Evolutionary conservation across 495 filamentous ascomycete species (phyloP), one percentile per base, ranked within the genome.

Genomic region (Hyaloscypha hepaticicola): DNA sequence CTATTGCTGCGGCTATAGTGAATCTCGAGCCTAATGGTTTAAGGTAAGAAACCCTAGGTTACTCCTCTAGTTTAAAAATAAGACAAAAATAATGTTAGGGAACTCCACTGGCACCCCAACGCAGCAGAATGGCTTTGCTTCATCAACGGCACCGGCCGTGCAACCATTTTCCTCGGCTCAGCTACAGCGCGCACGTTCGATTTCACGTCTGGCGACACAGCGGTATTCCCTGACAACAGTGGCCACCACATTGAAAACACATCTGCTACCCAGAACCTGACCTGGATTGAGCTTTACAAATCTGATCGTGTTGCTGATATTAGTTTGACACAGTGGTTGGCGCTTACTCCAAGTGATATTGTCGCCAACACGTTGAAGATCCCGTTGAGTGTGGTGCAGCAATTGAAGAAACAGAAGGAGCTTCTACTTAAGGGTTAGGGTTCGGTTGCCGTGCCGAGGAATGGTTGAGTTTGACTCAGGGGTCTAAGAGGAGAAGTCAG

Each of bases 101-200:
- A 28, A 48, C 64, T 62, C 67, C 64, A 69, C 38, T 61, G 25
- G 60, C 65, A 28, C 52, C 55, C 3, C 7, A 59, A 85, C 80
- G 82, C 85, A 1, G 83, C 85, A 68, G 87, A 89, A 70, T 89
- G 86, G 85, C 77, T 87, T 1, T 88, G 87, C 66, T 88, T 88
- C 75, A 82, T 85, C 73, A 75, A 81, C 48, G 87, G 85, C 26
- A 71, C 77, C 19, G 86, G 77, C 0, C 80, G 82, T 22, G 85
- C 85, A 16, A 89, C n/a, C n/a, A n/a, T n/a, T n/a, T n/a, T n/a
- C n/a, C n/a, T n/a, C n/a, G n/a, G n/a, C n/a, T n/a, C n/a, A n/a
- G n/a, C n/a, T n/a, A n/a, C n/a, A n/a, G n/a, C n/a, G n/a, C n/a
- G n/a, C n/a, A n/a, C n/a, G n/a, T n/a, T n/a, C n/a, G n/a, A n/a